phyloP scores from a whole-genome alignment of 192 early-diverging fungal species.

The Coemansia sp. region DNA sequence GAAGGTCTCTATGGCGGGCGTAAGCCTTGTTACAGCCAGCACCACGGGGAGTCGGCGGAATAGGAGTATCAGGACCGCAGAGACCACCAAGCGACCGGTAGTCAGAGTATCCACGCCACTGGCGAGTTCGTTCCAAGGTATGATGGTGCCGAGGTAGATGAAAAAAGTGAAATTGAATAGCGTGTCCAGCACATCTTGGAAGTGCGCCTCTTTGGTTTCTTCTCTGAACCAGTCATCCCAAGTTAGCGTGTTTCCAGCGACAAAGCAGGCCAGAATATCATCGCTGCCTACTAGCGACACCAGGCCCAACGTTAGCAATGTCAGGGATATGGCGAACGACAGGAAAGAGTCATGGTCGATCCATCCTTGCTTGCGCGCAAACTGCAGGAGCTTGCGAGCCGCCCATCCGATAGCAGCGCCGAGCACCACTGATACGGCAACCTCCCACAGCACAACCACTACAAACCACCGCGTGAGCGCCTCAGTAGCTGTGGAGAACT shows the following conservation, averaged over 20 bases:
- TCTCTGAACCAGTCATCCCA: conserved; percentile 90
- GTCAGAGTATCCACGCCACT: conserved; percentile 49
- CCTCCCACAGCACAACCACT: conserved; percentile 68
- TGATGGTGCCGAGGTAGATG: conserved; percentile 73
- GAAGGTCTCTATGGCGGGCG: conserved; percentile 64
- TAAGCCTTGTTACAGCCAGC: conserved; percentile 57
- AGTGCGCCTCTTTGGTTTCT: conserved; percentile 73
- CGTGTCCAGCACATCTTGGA: conserved; percentile 88
- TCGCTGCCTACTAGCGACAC: conserved; percentile 69
- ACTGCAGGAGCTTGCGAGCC: conserved; percentile 65
- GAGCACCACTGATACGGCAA: conserved; percentile 64
- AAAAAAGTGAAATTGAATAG: conserved; percentile 84
- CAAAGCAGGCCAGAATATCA: conserved; percentile 69
- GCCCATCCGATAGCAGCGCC: conserved; percentile 67
- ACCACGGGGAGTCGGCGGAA: conserved; percentile 73
- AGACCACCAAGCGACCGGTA: conserved; percentile 63
- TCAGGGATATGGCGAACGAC: conserved; percentile 74
- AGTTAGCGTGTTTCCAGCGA: conserved; percentile 69
- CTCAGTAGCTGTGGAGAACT: conserved; percentile 31
- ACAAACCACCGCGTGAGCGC: conserved; percentile 73
- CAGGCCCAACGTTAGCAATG: conserved; percentile 61
- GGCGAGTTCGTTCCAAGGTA: conserved; percentile 66
- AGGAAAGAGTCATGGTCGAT: conserved; percentile 87
- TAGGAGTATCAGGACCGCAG: conserved; percentile 63
- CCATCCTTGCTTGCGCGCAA: conserved; percentile 58